phyloP scores from a whole-genome alignment of 2,329 filamentous ascomycete species.

The Domatiomyces globalis region DNA sequence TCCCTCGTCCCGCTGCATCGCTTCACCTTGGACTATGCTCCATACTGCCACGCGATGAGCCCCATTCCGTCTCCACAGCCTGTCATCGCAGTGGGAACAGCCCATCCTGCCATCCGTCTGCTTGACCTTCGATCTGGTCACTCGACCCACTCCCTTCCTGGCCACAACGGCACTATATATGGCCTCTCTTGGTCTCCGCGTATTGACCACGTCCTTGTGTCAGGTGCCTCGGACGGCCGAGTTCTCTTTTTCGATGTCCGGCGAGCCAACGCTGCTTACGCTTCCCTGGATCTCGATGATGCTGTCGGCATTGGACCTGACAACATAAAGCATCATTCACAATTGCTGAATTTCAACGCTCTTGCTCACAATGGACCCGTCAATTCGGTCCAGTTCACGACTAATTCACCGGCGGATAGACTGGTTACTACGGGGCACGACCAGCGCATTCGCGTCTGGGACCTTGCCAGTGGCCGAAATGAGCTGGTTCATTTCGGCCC shows the following conservation, averaged over 20 bases:
- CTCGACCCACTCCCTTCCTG: constrained; percentile 55
- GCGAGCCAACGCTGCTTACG: constrained; percentile 60
- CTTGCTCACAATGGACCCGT: constrained; percentile 67
- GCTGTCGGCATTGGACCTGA: constrained; percentile 46
- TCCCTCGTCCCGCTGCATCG: constrained; percentile 32
- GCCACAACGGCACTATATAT: constrained; percentile 52
- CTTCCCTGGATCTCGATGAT: constrained; percentile 71
- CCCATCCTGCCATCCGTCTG: constrained; percentile 68
- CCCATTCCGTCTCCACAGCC: constrained; percentile 50
- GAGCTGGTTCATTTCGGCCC: constrained; percentile 81
- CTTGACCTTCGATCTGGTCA: constrained; percentile 76
- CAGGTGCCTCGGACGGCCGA: constrained; percentile 70
- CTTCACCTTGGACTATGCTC: constrained; percentile 33
- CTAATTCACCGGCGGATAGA: constrained; percentile 49
- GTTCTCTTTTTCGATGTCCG: constrained; percentile 80
- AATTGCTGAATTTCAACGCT: constrained; percentile 30
- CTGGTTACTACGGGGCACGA: constrained; percentile 75
- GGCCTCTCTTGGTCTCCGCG: constrained; percentile 69
- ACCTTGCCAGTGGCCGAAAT: constrained; percentile 66
- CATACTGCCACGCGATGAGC: constrained; percentile 57
- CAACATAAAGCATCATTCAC: background rate
- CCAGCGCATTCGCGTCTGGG: constrained; percentile 73
- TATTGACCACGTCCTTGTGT: constrained; percentile 57
- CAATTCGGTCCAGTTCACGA: constrained; percentile 74
- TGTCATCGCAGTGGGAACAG: constrained; percentile 76